Evolutionary conservation across 2,329 filamentous ascomycete species (phyloP).

Genomic region (Ceratocystis destructans): DNA sequence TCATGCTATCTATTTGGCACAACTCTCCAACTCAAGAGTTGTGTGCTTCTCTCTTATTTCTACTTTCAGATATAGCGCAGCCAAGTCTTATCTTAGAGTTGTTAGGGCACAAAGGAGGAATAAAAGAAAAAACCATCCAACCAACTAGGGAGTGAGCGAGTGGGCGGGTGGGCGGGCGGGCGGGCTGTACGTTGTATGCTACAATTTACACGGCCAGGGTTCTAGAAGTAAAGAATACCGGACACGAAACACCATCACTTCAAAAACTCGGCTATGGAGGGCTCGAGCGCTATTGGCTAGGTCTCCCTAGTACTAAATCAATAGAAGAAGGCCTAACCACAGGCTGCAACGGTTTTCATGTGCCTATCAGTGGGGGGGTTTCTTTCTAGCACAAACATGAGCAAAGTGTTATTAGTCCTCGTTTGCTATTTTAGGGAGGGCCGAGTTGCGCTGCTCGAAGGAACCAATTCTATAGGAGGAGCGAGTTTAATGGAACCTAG

Average conservation of each 20-base stretch:
- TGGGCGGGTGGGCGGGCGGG: neutral
- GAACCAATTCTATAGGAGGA: no score
- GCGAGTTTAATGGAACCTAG: no score
- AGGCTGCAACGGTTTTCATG: neutral
- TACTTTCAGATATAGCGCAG: no score
- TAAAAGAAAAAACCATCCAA: neutral
- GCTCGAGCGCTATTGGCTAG: neutral
- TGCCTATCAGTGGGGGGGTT: no score
- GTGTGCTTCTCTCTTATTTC: no score
- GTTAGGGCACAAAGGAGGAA: neutral
- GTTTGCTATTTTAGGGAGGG: no score
- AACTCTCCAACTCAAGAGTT: no score
- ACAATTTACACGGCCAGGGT: neutral
- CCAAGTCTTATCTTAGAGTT: no score
- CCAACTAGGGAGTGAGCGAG: neutral
- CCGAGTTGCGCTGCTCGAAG: no score
- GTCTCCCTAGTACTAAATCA: neutral
- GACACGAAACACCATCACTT: constrained; percentile 3
- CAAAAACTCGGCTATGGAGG: neutral
- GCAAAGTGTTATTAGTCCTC: no score
- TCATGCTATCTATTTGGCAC: no score
- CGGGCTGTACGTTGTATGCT: neutral
- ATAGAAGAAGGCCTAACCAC: neutral
- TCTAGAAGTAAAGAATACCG: neutral
- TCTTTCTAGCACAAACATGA: no score